Evolutionary conservation across 345 rosid genomes (phyloP), one percentile per base, ranked within the genome.

Genomic region (Clausena lansium): DNA sequence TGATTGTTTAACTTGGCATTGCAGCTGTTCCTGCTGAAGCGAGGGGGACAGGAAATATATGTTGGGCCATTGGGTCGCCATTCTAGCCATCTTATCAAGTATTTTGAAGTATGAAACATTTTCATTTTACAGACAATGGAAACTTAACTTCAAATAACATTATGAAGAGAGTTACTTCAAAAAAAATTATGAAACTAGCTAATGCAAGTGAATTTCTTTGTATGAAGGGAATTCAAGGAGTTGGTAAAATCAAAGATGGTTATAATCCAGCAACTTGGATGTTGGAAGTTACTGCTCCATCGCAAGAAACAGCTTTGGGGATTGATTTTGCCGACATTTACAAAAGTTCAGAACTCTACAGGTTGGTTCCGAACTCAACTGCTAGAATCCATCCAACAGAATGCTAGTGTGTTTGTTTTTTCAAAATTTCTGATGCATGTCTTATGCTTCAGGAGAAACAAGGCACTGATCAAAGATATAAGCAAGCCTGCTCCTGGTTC

Each of bases 221-320:
- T 28, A 33, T 60, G 27, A 32, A 87, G 91, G 82, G 47, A 41
- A 71, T 85, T 59, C 75, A 77, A 58, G 89, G 91, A 58, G 86
- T 84, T 2, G 17, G 59, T 47, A 76, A 78, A 61, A 84, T 86
- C 52, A 81, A 68, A 52, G 89, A 88, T 71, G 91, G 87, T 47
- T 78, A 84, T 38, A 86, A 88, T 60, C 91, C 91, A 6, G 91
- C 91, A 58, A 88, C 89, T 5, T 88, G 91, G 91, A 88, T 88
- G 91, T 67, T 86, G 61, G 91, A 88, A 60, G 88, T 88, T 41
- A 76, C 84, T 11, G 55, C 80, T 64, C 28, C 77, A 38, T 81
- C 83, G 0, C 91, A 83, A 76, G 91, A 86, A 58, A 6, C 62
- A n/a, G 64, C 80, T 60, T 14, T 90, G 79, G 80, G 68, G 84